These are phyloP conservation scores for Mortierella sp. DNA, from an alignment of 371 early-diverging fungal genomes.

Conservation along the genomic window DNA sequence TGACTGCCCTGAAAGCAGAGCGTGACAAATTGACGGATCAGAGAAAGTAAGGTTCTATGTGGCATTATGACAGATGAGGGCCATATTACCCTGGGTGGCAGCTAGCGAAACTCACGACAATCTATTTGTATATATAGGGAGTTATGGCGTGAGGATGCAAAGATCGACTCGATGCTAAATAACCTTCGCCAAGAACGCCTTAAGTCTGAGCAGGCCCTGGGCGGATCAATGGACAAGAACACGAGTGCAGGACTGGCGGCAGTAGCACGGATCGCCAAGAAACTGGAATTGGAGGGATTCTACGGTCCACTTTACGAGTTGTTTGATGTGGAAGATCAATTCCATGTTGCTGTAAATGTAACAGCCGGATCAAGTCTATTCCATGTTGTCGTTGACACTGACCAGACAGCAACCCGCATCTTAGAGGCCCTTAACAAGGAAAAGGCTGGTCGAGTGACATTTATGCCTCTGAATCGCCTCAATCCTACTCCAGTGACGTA, in stretches of 20 bases:
- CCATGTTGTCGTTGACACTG: conserved; percentile 97
- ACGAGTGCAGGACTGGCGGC: conserved; percentile 81
- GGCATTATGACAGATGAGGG: too few relatives aligned
- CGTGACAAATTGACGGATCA: conserved; percentile 77
- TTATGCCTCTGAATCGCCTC: conserved; percentile 96
- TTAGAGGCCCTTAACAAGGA: conserved; percentile 80
- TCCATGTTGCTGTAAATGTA: conserved; percentile 90
- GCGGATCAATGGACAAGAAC: conserved; percentile 82
- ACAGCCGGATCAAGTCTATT: conserved; percentile 92
- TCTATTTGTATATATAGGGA: conserved; percentile 38
- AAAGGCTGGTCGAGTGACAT: conserved; percentile 91
- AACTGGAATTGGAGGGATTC: conserved; percentile 76
- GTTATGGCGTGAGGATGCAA: conserved; percentile 93
- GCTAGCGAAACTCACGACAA: not conserved
- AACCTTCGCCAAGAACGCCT: conserved; percentile 79
- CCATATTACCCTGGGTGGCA: not conserved
- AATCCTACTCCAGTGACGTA: conserved; percentile 67
- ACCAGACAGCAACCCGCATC: conserved; percentile 86
- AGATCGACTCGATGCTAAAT: conserved; percentile 73
- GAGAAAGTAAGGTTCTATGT: conserved; percentile 65
- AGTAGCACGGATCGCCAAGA: conserved; percentile 72
- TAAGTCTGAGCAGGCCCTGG: conserved; percentile 78
- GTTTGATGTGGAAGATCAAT: conserved; percentile 87
- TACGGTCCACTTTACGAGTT: conserved; percentile 95
- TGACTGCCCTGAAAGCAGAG: conserved; percentile 54